Evolutionary conservation across 1,284 basidiomycete genomes (phyloP).

Genomic region (Blastosporella zonata): DNA sequence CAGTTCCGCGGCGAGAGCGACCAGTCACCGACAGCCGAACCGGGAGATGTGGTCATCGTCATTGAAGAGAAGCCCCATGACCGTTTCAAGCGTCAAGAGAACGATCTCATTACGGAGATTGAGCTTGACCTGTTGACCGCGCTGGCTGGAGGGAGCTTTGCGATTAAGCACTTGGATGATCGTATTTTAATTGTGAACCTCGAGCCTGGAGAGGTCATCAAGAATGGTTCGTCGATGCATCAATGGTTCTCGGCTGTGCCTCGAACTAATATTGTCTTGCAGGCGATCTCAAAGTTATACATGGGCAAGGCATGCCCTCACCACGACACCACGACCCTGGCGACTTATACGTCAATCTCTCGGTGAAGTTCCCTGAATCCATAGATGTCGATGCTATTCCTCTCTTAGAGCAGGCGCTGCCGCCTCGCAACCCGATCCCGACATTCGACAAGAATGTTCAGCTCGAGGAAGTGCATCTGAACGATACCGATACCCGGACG

Average conservation of each 20-base stretch:
- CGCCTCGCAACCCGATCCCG: slow-evolving; percentile 71
- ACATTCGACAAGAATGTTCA: slow-evolving; percentile 67
- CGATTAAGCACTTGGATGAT: slow-evolving; percentile 93
- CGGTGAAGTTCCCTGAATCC: slow-evolving; percentile 86
- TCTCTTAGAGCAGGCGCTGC: slow-evolving; percentile 85
- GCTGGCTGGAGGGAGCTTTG: slow-evolving; percentile 88
- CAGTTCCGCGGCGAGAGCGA: slow-evolving; percentile 95
- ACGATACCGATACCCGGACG: slow-evolving; percentile 81
- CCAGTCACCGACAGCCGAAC: slow-evolving; percentile 86
- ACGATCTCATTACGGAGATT: slow-evolving; percentile 85
- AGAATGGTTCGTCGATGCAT: slow-evolving; percentile 69
- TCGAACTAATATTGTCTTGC: slow-evolving; percentile 13
- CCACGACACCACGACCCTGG: slow-evolving; percentile 96
- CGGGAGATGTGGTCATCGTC: slow-evolving; percentile 97
- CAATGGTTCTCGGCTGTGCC: background rate
- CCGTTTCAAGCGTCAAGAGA: slow-evolving; percentile 89
- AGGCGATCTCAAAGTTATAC: slow-evolving; percentile 91
- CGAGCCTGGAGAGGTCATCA: slow-evolving; percentile 89
- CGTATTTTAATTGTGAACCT: slow-evolving; percentile 85
- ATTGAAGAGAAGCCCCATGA: slow-evolving; percentile 96
- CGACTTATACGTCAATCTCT: slow-evolving; percentile 88
- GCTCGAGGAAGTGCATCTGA: slow-evolving; percentile 86
- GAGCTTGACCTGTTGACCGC: slow-evolving; percentile 95
- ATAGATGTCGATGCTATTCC: slow-evolving; percentile 71
- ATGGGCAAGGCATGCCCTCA: slow-evolving; percentile 97